These are phyloP conservation scores for Lolium perenne DNA, from an alignment of 176 grass and related monocot genomes.

Conservation along the genomic window DNA sequence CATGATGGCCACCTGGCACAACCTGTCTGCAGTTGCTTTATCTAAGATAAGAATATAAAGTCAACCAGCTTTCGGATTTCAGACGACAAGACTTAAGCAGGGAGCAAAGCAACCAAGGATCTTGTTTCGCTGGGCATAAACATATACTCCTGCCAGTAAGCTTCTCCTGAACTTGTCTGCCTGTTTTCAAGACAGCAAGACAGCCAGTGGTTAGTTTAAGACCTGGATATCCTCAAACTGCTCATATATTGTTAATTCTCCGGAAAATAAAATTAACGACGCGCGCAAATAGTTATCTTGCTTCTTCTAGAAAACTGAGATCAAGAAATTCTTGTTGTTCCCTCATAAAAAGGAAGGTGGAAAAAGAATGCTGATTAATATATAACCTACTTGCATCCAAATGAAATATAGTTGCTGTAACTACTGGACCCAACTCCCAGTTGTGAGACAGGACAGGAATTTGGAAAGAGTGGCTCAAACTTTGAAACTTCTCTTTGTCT, in stretches of 20 bases:
- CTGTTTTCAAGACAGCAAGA: slow-evolving; percentile 59
- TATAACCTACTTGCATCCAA: neutral
- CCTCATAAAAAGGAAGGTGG: neutral
- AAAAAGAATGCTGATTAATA: neutral
- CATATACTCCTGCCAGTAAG: slow-evolving; percentile 47
- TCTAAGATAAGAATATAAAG: slow-evolving; percentile 45
- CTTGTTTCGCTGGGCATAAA: slow-evolving; percentile 55
- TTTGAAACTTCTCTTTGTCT: slow-evolving; percentile 41
- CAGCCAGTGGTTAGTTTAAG: slow-evolving; percentile 42
- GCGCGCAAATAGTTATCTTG: neutral
- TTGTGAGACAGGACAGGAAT: slow-evolving; percentile 42
- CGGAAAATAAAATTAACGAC: slow-evolving; percentile 11
- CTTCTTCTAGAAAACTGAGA: neutral
- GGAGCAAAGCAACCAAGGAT: slow-evolving; percentile 55
- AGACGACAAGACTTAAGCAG: slow-evolving; percentile 53
- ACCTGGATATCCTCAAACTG: slow-evolving; percentile 53
- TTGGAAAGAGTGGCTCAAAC: slow-evolving; percentile 26
- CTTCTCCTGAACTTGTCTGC: slow-evolving; percentile 69
- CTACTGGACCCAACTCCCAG: slow-evolving; percentile 18
- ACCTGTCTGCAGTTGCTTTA: slow-evolving; percentile 33
- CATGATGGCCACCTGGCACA: slow-evolving; percentile 15
- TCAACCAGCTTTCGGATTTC: slow-evolving; percentile 55
- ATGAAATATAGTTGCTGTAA: slow-evolving; percentile 14
- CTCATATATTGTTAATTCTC: slow-evolving; percentile 18
- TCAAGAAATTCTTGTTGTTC: slow-evolving; percentile 24